Conservation (phyloP, 208 protist genomes). For the Leishmania guyanensis region DNA sequence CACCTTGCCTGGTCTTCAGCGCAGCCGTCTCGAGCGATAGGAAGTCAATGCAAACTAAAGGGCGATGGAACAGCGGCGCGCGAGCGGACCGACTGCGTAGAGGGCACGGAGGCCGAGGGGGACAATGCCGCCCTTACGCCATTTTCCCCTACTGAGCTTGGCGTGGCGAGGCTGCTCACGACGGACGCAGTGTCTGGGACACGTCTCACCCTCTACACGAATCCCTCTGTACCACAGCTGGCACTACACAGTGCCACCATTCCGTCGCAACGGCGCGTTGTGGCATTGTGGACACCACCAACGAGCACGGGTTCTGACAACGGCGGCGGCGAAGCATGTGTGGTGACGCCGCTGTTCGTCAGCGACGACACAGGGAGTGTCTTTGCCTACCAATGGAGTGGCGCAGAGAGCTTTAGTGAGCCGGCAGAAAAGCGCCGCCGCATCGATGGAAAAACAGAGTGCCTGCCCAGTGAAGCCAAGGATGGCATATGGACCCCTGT, state of each 20-base stretch:
- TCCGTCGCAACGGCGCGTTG: constrained; percentile 31
- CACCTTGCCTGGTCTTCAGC: constrained; percentile 46
- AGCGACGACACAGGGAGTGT: constrained; percentile 41
- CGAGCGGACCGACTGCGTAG: constrained; percentile 5
- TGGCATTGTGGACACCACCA: constrained; percentile 22
- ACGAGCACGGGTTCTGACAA: not conserved
- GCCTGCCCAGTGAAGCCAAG: not conserved
- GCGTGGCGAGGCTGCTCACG: constrained; percentile 38
- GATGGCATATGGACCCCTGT: not conserved
- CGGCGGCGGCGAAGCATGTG: not conserved
- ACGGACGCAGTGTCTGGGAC: constrained; percentile 40
- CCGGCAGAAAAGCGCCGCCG: constrained; percentile 4
- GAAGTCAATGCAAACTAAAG: constrained; percentile 24
- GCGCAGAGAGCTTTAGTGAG: not conserved
- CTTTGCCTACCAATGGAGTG: constrained; percentile 24
- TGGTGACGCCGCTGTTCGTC: constrained; percentile 16
- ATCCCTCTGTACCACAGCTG: not conserved
- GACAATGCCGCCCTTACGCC: constrained; percentile 9
- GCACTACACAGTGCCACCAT: constrained; percentile 17
- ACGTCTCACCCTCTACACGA: constrained; percentile 24
- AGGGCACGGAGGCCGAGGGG: constrained; percentile 19
- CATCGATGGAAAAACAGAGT: not conserved
- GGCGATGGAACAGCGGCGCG: constrained; percentile 30
- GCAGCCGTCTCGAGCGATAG: not conserved
- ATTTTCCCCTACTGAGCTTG: not conserved